phyloP scores from a whole-genome alignment of 805 yeast species.

The Sugiyamaella lignohabitans region DNA sequence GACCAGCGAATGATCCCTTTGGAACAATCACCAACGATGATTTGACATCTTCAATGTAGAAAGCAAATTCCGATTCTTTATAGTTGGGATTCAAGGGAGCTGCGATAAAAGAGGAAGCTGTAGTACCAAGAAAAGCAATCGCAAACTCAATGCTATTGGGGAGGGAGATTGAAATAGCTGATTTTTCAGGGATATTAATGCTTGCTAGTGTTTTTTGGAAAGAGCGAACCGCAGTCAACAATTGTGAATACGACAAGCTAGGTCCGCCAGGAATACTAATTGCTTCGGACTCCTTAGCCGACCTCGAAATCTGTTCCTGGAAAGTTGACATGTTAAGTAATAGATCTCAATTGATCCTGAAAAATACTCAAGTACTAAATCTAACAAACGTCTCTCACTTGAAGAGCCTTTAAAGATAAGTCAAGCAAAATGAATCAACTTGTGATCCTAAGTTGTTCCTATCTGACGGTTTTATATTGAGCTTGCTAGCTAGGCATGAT shows the following conservation, averaged over 20 bases:
- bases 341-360: too few relatives aligned
- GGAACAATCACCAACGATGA: slow-evolving; percentile 55
- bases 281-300: slow-evolving; percentile 8
- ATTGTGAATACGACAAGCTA: slow-evolving; percentile 1
- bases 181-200: slow-evolving; percentile 24
- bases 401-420: too few relatives aligned
- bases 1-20: slow-evolving; percentile 38
- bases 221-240: not conserved
- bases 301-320: slow-evolving; percentile 9
- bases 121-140: slow-evolving; percentile 48
- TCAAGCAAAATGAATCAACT: too few relatives aligned
- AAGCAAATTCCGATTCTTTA: slow-evolving; percentile 55
- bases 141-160: slow-evolving; percentile 57
- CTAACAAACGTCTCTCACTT: too few relatives aligned
- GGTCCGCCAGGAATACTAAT: slow-evolving; percentile 12
- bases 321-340: slow-evolving; percentile 18
- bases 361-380: too few relatives aligned
- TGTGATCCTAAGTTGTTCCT: too few relatives aligned
- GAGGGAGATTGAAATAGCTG: slow-evolving; percentile 52
- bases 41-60: slow-evolving; percentile 55
- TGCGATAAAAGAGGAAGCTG: slow-evolving; percentile 51
- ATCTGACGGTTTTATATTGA: too few relatives aligned
- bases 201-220: slow-evolving; percentile 3
- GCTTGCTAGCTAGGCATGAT: too few relatives aligned
- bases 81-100: slow-evolving; percentile 66